Base-by-base conservation (phyloP, 2,329 filamentous ascomycete genomes). In the Huntiella abstrusa region DNA sequence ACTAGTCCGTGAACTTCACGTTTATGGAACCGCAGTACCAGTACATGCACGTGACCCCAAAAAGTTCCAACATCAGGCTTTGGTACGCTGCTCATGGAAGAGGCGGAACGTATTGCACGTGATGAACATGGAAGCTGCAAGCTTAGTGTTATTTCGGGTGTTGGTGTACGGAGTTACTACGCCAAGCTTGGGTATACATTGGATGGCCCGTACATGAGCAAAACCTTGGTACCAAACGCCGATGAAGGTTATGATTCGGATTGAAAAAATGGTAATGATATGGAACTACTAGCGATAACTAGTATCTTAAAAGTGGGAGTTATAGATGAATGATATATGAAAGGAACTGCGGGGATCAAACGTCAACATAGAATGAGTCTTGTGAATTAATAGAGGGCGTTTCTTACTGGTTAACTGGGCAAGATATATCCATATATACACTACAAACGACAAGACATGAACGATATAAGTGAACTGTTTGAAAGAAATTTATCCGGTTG, bases 21-120 rank as follows among this genome's bases (percentile, higher is more conserved):
- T 98, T 1, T 98, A 98, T 59, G 91, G 91, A 5, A 88, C 84
- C 15, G 91, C 92, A 0, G 91, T 98, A n/a, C 92, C 91, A 1
- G 83, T 98, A 40, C 91, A 98, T 62, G 88, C 86, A 6, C 74
- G 92, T 48, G 91, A 98, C 55, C 86, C 88, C 15, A 80, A 83
- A 62, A 96, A 96, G 63, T 96, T 96, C 63, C 91, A 98, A 65
- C 91, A 98, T 64, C 91, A 95, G 60, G 91, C 0, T 98, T 93
- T 54, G 91, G 91, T 41, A 98, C 91, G 1, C 62, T 98, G 51
- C 59, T 98, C 53, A 98, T 98, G 92, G 88, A 96, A 58, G 88
- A 96, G 64, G 92, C 91, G 0, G 91, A 96, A 65, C 73, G 87
- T 44, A 98, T 98, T 53, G 88, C 92, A 0, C 73, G 84, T 47